Evolutionary conservation across 176 grass and related monocot genomes (phyloP), one percentile per base, ranked within the genome.

Genomic region (Triticum turgidum): DNA sequence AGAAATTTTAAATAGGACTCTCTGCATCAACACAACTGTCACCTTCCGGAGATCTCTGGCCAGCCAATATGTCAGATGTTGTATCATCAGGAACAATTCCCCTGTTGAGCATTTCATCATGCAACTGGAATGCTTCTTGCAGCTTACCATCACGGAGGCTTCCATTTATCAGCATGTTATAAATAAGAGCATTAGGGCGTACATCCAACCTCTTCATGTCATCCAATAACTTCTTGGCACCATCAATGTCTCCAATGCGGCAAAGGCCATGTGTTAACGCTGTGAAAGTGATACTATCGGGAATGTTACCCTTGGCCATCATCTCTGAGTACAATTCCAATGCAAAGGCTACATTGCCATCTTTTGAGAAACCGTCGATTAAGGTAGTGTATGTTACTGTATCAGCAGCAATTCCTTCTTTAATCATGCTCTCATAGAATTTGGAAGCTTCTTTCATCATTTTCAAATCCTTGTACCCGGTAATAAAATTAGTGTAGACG

Each of bases 81-180:
- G 81, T 80, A 72, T 90, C 81, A 89, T 95, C 83, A 56, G 95
- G 91, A 54, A 84, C n/a, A 56, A 98, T 73, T 73, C 91, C 91
- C 29, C 86, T 92, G 4, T 89, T 82, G 17, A 95, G 91, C 95
- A 98, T 98, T 81, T 98, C 86, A 93, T 89, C 95, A 83, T 98
- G 87, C 83, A 98, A 80, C 37, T 29, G 84, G 85, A 93, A 98
- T 32, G 93, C 95, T 79, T 93, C 95, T 77, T 93, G 84, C 34
- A 98, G 83, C 51, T 93, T 90, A 51, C 89, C 81, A 71, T 92
- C 68, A 62, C 87, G 91, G 35, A 93, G 67, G 58, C 85, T 86
- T 82, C 84, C 89, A 34, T 92, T 93, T 73, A 98, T 95, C 83
- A 98, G 75, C 91, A 93, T 98, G 75, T 93, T 98, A 84, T 98